Conservation (phyloP, 306 rosid genomes). For the Fragaria nilgerrensis region DNA sequence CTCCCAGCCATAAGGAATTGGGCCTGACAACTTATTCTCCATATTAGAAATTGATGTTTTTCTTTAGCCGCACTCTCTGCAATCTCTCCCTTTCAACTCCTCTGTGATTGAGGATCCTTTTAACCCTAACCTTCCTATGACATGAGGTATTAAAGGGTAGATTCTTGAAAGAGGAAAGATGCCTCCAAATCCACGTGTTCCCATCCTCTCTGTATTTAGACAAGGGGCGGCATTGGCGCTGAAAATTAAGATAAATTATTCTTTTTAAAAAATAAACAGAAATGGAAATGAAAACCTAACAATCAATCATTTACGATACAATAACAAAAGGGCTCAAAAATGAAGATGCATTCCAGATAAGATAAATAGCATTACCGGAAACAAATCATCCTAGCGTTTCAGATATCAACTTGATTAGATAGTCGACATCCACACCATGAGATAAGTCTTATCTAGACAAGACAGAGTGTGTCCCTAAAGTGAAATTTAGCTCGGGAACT, state of each 20-base stretch:
- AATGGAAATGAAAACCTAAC: conserved; percentile 9
- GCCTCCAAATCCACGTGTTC: conserved; percentile 12
- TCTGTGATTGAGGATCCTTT: neutral
- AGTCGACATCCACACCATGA: neutral
- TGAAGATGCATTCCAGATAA: neutral
- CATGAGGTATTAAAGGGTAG: conserved; percentile 12
- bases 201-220: conserved; percentile 6
- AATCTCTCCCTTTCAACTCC: neutral
- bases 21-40: neutral
- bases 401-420: neutral
- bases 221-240: neutral
- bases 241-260: neutral
- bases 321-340: neutral
- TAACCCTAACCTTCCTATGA: conserved; percentile 1
- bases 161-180: conserved; percentile 12
- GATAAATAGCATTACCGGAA: neutral
- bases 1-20: conserved; percentile 23
- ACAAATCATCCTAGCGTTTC: neutral
- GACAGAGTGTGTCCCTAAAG: neutral
- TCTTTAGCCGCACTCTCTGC: neutral
- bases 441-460: no score
- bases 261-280: neutral
- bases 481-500: neutral
- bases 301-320: neutral
- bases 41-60: neutral